Conservation (phyloP, 768 basidiomycete species). For the Tylopilus plumbeoviolaceoides region DNA sequence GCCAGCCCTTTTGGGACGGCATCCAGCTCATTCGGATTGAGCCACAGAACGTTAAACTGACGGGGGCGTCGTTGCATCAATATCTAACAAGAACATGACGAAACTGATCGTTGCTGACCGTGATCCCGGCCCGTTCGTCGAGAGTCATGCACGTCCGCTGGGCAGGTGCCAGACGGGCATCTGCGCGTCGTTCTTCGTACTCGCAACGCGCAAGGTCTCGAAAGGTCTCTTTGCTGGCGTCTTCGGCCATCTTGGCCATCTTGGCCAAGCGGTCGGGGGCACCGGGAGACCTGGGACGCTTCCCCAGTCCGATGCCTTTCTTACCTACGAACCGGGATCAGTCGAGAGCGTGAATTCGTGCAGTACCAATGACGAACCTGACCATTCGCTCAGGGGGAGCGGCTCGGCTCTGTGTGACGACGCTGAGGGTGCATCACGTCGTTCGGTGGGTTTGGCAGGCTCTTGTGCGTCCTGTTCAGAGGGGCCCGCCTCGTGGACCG, state of each 20-base stretch:
- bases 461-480: conserved; percentile 2
- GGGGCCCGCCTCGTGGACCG: conserved; percentile 2
- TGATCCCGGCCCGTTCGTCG: conserved; percentile 68
- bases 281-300: conserved; percentile 64
- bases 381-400: conserved; percentile 75
- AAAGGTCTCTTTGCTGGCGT: conserved; percentile 51
- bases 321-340: conserved; percentile 48
- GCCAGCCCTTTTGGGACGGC: conserved; percentile 65
- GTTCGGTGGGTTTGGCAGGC: conserved; percentile 1
- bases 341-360: neutral
- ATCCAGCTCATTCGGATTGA: conserved; percentile 61
- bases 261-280: conserved; percentile 64
- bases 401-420: conserved; percentile 57
- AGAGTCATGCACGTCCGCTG: conserved; percentile 71
- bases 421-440: neutral
- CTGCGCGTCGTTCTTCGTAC: conserved; percentile 73
- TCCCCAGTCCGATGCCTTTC: conserved; percentile 68
- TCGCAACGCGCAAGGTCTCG: conserved; percentile 68
- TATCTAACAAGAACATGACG: conserved; percentile 1
- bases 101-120: conserved; percentile 29
- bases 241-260: conserved; percentile 62
- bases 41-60: conserved; percentile 81
- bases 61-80: neutral
- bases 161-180: conserved; percentile 63
- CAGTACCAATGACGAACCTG: conserved; percentile 47